Conservation (phyloP, 2,329 filamentous ascomycete genomes). For the Aaosphaeria arxii region DNA sequence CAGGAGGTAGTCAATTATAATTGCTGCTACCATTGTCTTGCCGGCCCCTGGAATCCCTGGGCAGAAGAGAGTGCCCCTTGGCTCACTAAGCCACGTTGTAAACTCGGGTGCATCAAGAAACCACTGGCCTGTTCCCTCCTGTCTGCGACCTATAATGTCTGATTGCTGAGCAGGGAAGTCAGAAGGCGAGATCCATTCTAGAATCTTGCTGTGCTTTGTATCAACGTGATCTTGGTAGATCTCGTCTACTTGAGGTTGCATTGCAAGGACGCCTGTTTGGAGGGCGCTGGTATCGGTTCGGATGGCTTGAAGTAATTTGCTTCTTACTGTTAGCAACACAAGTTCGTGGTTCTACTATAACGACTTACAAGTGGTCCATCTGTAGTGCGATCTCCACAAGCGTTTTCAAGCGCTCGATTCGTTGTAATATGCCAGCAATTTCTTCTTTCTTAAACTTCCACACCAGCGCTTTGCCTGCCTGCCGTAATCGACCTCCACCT, state of each 20-base stretch:
- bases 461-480: slow-evolving; percentile 5
- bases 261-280: slow-evolving; percentile 1
- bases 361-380: slow-evolving; percentile 15
- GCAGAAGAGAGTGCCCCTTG: slow-evolving; percentile 18
- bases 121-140: slow-evolving; percentile 18
- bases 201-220: slow-evolving; percentile 4
- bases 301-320: slow-evolving; percentile 12
- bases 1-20: slow-evolving; percentile 10
- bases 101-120: slow-evolving; percentile 8
- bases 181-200: slow-evolving; percentile 11
- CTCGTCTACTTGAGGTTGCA: slow-evolving; percentile 3
- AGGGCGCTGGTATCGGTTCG: slow-evolving; percentile 3
- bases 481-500: slow-evolving; percentile 8
- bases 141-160: slow-evolving; percentile 9
- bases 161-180: slow-evolving; percentile 12
- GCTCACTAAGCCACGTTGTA: slow-evolving; percentile 8
- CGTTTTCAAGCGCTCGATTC: slow-evolving; percentile 14
- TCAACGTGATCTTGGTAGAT: not conserved
- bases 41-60: slow-evolving; percentile 23
- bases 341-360: slow-evolving; percentile 3
- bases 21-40: slow-evolving; percentile 25
- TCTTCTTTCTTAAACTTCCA: slow-evolving; percentile 7
- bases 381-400: slow-evolving; percentile 11
- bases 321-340: slow-evolving; percentile 7
- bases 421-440: slow-evolving; percentile 11